Percentiles rank a stretch among this genome's conserved stretches.
phyloP scores from a whole-genome alignment of 129 eudicot genomes.

The Centella asiatica region DNA sequence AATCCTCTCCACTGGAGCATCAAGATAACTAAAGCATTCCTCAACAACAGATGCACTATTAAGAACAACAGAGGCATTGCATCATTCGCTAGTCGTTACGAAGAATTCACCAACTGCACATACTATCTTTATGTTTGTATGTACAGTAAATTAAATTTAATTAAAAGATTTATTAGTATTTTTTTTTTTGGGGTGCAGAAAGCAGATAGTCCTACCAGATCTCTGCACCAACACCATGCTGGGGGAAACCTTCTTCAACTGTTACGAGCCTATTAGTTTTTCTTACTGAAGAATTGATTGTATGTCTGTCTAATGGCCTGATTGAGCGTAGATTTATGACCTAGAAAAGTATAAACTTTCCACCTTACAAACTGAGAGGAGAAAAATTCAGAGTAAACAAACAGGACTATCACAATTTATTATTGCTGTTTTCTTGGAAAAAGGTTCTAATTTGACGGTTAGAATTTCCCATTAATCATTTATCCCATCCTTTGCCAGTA shows the following conservation, averaged over 20 bases:
- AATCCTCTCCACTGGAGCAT: slow-evolving; percentile 91
- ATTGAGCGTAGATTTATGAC: slow-evolving; percentile 84
- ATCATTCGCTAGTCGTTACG: too few relatives aligned
- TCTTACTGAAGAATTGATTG: slow-evolving; percentile 81
- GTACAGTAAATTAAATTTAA: too few relatives aligned
- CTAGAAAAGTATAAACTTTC: too few relatives aligned
- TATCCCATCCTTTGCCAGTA: slow-evolving; percentile 89
- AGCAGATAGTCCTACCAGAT: slow-evolving; percentile 59
- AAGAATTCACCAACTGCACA: too few relatives aligned
- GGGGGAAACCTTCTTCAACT: slow-evolving; percentile 90
- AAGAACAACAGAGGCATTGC: too few relatives aligned
- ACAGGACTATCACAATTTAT: too few relatives aligned
- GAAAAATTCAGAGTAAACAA: background rate
- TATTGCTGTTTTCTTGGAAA: too few relatives aligned
- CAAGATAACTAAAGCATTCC: slow-evolving; percentile 92
- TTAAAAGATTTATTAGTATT: too few relatives aligned
- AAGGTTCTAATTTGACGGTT: too few relatives aligned
- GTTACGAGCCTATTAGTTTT: slow-evolving; percentile 90
- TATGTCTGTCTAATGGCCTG: slow-evolving; percentile 85
- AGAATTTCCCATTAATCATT: slow-evolving; percentile 66
- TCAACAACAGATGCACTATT: slow-evolving; percentile 83
- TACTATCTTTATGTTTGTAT: too few relatives aligned
- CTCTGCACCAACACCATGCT: slow-evolving; percentile 98
- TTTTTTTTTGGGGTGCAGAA: too few relatives aligned
- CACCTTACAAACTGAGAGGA: too few relatives aligned